Percentiles rank a stretch among this genome's conserved stretches.
Evolutionary conservation across 306 rosid species (phyloP).

Genomic region (Glycine soja): DNA sequence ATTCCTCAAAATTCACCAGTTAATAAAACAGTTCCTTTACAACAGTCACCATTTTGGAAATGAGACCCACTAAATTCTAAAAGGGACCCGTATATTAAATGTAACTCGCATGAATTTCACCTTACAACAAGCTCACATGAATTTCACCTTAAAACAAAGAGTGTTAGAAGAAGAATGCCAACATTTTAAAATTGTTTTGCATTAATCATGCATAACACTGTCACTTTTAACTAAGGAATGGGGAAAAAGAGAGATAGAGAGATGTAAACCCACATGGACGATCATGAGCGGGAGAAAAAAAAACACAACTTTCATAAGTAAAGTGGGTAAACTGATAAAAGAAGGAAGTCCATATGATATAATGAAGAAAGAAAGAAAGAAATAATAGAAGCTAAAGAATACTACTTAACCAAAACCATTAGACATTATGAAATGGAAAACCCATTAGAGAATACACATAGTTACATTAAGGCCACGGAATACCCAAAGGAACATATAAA

Average conservation of each 20-base stretch:
- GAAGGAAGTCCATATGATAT: not conserved
- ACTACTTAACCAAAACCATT: not conserved
- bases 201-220: not conserved
- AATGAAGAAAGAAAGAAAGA: not conserved
- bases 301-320: not conserved
- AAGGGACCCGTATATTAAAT: not conserved
- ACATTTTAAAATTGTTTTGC: not conserved
- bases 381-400: not conserved
- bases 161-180: not conserved
- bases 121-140: not conserved
- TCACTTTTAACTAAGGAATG: not conserved
- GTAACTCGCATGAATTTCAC: not conserved
- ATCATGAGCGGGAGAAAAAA: not conserved
- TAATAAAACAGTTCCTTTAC: too few relatives aligned
- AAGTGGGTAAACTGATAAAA: not conserved
- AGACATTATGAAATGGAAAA: not conserved
- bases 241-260: not conserved
- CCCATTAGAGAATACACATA: not conserved
- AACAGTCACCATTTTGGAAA: not conserved
- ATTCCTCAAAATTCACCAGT: too few relatives aligned
- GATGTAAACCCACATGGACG: conserved; percentile 31
- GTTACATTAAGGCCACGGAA: not conserved
- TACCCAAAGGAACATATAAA: not conserved
- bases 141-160: not conserved
- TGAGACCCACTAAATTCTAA: not conserved